Base-by-base conservation (phyloP, 768 basidiomycete species). In the Calocybe indica region DNA sequence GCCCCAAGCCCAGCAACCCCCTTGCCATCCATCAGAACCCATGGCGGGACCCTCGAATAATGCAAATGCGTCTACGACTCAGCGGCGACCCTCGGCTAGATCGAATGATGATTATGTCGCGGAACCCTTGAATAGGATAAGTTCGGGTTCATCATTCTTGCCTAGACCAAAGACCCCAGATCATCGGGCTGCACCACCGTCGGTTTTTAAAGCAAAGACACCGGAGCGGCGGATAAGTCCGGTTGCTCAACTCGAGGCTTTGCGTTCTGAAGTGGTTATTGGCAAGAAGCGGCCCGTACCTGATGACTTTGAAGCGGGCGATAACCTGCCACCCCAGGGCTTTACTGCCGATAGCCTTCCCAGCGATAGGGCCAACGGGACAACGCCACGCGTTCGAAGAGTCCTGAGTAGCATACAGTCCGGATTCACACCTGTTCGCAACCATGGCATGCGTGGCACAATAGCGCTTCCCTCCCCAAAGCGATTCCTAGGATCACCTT, bases 201-300 rank as follows among this genome's bases (percentile, higher is more conserved):
- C 72, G 30, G 73, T 76, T 34, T 79, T 79, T 68, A 76, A 66
- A 52, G 65, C 71, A n/a, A 69, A 70, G 39, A 80, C 80, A 1
- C 79, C 82, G 15, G 75, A 79, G 52, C 62, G 56, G 40, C 56
- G 54, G 52, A 51, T 51, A n/a, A 58, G 64, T 6, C 47, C 49
- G 30, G 42, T 47, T 30, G 58, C 56, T 35, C 52, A 59, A 22
- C 62, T 32, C n/a, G 14, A 30, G 41, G 8, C 41, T 15, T 12
- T 15, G 9, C 60, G 65, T 36, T 60, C 70, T 40, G 60, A 67
- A 14, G 64, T 71, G 2, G 64, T 75, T 11, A 74, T 78, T 33
- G 82, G 85, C 30, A 83, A 80, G 68, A 90, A 89, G 59, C 76
- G 88, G 8, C 77, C 79, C 15, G 83, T 80, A 28, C 88, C 88